These are phyloP conservation scores for Periconia macrospinosa DNA, from an alignment of 2,329 filamentous ascomycete species.

Conservation along the genomic window DNA sequence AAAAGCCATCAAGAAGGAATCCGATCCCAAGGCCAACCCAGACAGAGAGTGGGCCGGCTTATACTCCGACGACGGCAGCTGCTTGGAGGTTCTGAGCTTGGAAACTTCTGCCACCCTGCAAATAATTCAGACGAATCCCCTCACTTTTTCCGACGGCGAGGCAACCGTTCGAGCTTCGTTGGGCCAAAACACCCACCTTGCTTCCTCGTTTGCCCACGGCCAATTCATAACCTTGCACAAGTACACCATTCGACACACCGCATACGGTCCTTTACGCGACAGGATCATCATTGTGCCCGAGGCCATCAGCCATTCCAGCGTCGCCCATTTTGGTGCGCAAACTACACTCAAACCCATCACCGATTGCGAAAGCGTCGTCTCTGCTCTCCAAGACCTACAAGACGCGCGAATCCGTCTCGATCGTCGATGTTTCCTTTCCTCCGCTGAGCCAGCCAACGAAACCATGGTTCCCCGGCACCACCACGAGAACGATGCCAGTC, in stretches of 20 bases:
- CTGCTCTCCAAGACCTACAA: slow-evolving; percentile 11
- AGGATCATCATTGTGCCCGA: slow-evolving; percentile 26
- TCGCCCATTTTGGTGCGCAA: background rate
- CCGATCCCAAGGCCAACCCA: background rate
- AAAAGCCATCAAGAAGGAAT: background rate
- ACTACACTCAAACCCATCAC: slow-evolving; percentile 6
- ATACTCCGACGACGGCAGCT: slow-evolving; percentile 40
- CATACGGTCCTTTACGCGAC: slow-evolving; percentile 27
- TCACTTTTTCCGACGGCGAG: slow-evolving; percentile 33
- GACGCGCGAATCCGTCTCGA: slow-evolving; percentile 16
- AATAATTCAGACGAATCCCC: slow-evolving; percentile 25
- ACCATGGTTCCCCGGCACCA: slow-evolving; percentile 9
- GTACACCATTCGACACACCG: slow-evolving; percentile 28
- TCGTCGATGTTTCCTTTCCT: slow-evolving; percentile 16
- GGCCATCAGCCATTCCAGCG: slow-evolving; percentile 16
- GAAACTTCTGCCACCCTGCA: slow-evolving; percentile 12
- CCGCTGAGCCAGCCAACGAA: slow-evolving; percentile 1
- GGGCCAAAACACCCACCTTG: background rate
- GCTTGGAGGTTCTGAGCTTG: slow-evolving; percentile 20
- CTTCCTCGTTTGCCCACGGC: background rate
- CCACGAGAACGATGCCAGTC: background rate
- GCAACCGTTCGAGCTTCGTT: slow-evolving; percentile 16
- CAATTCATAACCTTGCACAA: slow-evolving; percentile 17
- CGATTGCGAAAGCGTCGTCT: slow-evolving; percentile 6
- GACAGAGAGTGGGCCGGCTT: slow-evolving; percentile 22